Base-by-base conservation (phyloP, 306 rosid species). In the Vicia villosa region DNA sequence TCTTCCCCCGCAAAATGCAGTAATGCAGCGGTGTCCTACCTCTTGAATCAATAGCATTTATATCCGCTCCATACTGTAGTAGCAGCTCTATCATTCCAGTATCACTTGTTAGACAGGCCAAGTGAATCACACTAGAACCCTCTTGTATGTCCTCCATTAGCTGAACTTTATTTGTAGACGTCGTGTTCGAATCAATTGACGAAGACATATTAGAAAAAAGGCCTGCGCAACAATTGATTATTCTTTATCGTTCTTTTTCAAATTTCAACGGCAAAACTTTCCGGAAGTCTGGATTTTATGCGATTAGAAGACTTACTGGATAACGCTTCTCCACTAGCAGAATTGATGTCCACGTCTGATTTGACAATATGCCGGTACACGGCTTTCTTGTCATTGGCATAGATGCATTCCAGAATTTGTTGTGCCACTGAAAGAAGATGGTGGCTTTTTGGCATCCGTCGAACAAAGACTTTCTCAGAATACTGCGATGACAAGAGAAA, bases 61-160 rank as follows among this genome's bases (percentile, higher is more conserved):
- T 20, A 34, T 86, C 75, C 56, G 96, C 96, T 8, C 96, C 96
- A 56, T 83, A 79, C 74, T 90, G 96, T 61, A 86, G 61, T 66
- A 90, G 90, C 19, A 90, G 72, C 73, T 90, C 96, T 46, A 87
- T 74, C 96, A 87, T 90, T 79, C 86, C 91, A 51, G 69, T 43
- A 70, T 90, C 91, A 26, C 87, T 69, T 49, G 72, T 75, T 72
- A 74, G 74, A 77, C 93, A 85, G 69, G 96, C 96, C 20, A 86
- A 75, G 74, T 90, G 96, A 77, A 90, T 91, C 77, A 77, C 78
- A 69, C 79, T 77, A 70, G 83, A 81, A 74, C 84, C 80, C 19
- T 85, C 77, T 14, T 77, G 67, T 65, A 65, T 52, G 74, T 74
- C 79, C 63, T 70, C 82, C 26, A 52, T 20, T 8, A 38, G 58